Evolutionary conservation across 1,139 yeast species (phyloP).

Genomic region (Hemisphaericaspora subhashii): DNA sequence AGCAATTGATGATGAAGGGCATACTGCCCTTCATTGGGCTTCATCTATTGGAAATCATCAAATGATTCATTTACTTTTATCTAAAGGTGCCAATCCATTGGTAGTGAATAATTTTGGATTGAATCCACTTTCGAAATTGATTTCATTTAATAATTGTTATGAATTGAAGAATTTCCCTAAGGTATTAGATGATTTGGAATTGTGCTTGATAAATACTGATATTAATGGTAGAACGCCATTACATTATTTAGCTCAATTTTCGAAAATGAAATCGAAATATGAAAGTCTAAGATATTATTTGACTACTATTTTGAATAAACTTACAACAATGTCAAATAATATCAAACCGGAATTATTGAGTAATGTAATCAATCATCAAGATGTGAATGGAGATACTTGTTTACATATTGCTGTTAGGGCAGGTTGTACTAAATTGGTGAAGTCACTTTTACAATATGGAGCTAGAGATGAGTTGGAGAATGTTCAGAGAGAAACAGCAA

Average conservation of each 20-base stretch:
- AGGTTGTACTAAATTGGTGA: constrained; percentile 39
- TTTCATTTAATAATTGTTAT: constrained; percentile 84
- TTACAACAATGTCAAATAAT: constrained; percentile 31
- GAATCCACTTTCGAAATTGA: constrained; percentile 79
- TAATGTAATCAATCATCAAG: constrained; percentile 68
- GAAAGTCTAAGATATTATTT: constrained; percentile 44
- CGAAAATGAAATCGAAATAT: constrained; percentile 50
- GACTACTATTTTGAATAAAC: constrained; percentile 38
- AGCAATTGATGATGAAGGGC: constrained; percentile 93
- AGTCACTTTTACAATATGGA: constrained; percentile 41
- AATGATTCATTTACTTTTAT: constrained; percentile 66
- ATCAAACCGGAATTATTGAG: constrained; percentile 46
- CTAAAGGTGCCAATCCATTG: constrained; percentile 75
- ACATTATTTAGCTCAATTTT: constrained; percentile 67
- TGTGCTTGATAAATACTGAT: constrained; percentile 72
- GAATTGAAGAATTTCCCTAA: constrained; percentile 75
- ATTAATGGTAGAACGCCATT: constrained; percentile 70
- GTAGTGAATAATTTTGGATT: constrained; percentile 76
- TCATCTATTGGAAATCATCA: constrained; percentile 83
- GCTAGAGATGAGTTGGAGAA: constrained; percentile 50
- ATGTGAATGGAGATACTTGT: constrained; percentile 68
- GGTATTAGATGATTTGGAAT: constrained; percentile 67
- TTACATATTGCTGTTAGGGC: constrained; percentile 60
- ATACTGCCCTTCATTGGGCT: constrained; percentile 96
- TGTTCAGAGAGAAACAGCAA: constrained; percentile 41